Percentiles rank a stretch among this genome's conserved stretches.
Evolutionary conservation across 805 yeast species (phyloP).

Genomic region (Ogataea nitratoaversa): DNA sequence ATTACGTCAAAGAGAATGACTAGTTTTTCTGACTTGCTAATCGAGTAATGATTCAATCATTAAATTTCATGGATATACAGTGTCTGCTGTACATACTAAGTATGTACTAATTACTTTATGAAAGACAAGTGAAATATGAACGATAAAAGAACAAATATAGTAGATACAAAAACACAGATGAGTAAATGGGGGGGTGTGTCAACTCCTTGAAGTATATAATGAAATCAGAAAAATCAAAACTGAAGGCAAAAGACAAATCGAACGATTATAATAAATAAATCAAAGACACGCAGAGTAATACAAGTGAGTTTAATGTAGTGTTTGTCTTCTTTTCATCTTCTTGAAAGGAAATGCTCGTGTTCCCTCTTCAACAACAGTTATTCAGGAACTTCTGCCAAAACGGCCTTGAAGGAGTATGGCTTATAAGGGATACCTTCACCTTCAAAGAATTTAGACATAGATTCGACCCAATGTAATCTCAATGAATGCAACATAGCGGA

Average conservation of each 20-base stretch:
- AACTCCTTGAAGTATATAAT: neutral
- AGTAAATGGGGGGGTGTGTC: too few species aligned
- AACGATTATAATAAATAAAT: neutral
- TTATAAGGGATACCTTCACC: slow-evolving; percentile 70
- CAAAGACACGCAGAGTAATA: neutral
- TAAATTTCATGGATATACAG: neutral
- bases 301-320: neutral
- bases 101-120: too few species aligned
- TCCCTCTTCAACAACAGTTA: neutral
- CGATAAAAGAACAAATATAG: too few species aligned
- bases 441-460: slow-evolving; percentile 75
- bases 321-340: too few species aligned
- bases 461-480: slow-evolving; percentile 78
- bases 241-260: neutral
- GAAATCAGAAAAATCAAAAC: neutral
- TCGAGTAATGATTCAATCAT: neutral
- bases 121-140: too few species aligned
- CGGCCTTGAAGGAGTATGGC: slow-evolving; percentile 48
- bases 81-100: too few species aligned
- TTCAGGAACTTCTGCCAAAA: neutral
- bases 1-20: slow-evolving; percentile 33
- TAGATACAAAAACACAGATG: too few species aligned
- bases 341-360: too few species aligned
- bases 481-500: slow-evolving; percentile 80
- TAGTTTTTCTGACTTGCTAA: neutral